Conservation (phyloP, 1,284 basidiomycete genomes). For the Apiotrichum domesticum region DNA sequence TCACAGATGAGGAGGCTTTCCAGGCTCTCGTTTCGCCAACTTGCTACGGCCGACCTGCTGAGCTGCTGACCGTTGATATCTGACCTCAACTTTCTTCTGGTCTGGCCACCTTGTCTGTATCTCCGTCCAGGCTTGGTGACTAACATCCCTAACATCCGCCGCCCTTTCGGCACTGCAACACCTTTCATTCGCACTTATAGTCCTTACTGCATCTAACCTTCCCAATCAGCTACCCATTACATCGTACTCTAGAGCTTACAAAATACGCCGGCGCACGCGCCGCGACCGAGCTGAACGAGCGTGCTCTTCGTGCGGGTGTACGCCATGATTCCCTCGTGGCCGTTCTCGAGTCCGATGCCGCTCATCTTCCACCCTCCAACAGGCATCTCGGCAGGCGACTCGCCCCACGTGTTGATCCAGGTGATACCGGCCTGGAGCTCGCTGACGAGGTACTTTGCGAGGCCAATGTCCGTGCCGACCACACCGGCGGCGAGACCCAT, state of each 20-base stretch:
- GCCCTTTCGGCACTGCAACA: too few relatives aligned
- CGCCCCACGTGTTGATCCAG: slow-evolving; percentile 21
- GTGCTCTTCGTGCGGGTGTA: slow-evolving; percentile 18
- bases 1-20: too few relatives aligned
- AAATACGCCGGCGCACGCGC: slow-evolving; percentile 14
- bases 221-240: too few relatives aligned
- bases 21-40: too few relatives aligned
- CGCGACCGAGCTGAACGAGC: slow-evolving; percentile 9
- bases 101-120: too few relatives aligned
- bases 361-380: slow-evolving; percentile 21
- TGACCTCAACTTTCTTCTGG: too few relatives aligned
- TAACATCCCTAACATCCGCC: too few relatives aligned
- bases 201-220: too few relatives aligned
- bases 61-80: too few relatives aligned
- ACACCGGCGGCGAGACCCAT: slow-evolving; percentile 85
- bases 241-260: slow-evolving; percentile 8
- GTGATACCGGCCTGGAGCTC: slow-evolving; percentile 78
- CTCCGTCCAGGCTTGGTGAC: too few relatives aligned
- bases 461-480: slow-evolving; percentile 75
- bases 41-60: too few relatives aligned
- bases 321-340: slow-evolving; percentile 16
- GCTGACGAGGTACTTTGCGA: slow-evolving; percentile 74
- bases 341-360: slow-evolving; percentile 17
- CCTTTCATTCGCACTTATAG: too few relatives aligned
- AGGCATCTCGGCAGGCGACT: slow-evolving; percentile 18